Conservation (phyloP, 2,329 filamentous ascomycete species). For the Pyricularia grisea region DNA sequence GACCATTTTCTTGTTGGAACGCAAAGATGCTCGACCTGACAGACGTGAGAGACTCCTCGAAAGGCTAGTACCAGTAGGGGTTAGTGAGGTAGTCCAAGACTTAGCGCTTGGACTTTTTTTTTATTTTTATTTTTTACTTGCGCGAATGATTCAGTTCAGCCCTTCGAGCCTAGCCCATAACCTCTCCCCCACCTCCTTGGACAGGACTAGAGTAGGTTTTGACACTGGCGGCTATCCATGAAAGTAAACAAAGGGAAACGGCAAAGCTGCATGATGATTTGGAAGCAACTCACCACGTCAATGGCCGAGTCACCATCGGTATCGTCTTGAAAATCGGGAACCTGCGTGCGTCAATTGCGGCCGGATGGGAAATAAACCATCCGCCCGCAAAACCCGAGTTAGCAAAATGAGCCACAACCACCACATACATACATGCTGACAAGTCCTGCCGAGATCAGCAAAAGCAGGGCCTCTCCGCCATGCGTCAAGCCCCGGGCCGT, state of each 20-base stretch:
- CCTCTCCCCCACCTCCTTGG: not conserved
- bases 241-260: not conserved
- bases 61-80: slow-evolving; percentile 6
- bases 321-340: slow-evolving; percentile 5
- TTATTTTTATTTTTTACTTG: not conserved
- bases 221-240: not conserved
- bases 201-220: not conserved
- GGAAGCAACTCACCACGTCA: slow-evolving; percentile 6
- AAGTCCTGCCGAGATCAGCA: not conserved
- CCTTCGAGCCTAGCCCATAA: not conserved
- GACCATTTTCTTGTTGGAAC: slow-evolving; percentile 14
- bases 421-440: not conserved
- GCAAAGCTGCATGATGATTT: not conserved
- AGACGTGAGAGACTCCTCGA: slow-evolving; percentile 12
- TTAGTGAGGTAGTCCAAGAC: not conserved
- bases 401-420: not conserved
- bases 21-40: slow-evolving; percentile 14
- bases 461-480: not conserved
- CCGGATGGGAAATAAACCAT: not conserved
- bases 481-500: not conserved
- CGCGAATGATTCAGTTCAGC: not conserved
- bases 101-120: not conserved
- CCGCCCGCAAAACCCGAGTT: not conserved
- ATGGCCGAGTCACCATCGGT: slow-evolving; percentile 7
- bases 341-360: slow-evolving; percentile 1